A percentile compares a stretch with the other conserved stretches of the same genome.
Evolutionary conservation across 305 asterid genomes (phyloP).

Genomic region (Solanum hybrid): DNA sequence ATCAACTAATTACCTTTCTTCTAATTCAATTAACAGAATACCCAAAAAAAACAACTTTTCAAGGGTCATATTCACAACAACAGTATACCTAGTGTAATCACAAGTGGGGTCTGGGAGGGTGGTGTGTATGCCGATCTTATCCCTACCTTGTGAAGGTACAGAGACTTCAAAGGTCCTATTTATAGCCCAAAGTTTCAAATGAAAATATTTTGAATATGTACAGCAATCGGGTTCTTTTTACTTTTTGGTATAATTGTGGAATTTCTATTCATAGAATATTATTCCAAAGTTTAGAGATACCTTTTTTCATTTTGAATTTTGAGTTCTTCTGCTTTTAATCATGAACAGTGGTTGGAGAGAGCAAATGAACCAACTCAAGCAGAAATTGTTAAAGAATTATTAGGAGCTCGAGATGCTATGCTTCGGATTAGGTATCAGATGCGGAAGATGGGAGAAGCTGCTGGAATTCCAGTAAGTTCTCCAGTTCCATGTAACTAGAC

Average conservation of each 20-base stretch:
- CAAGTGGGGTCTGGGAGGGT: background rate
- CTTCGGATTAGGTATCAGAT: slow-evolving; percentile 71
- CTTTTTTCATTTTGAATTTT: background rate
- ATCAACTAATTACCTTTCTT: background rate
- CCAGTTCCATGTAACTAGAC: slow-evolving; percentile 7
- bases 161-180: background rate
- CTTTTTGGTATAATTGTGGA: background rate
- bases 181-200: background rate
- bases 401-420: slow-evolving; percentile 90
- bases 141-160: background rate
- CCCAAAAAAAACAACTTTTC: background rate
- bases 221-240: background rate
- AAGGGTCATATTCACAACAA: background rate
- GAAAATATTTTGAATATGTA: background rate
- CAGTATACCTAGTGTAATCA: background rate
- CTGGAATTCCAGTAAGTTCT: slow-evolving; percentile 76
- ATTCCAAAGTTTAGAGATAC: background rate
- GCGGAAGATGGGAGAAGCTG: slow-evolving; percentile 92
- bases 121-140: background rate
- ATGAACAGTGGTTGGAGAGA: slow-evolving; percentile 58
- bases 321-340: background rate
- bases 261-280: background rate
- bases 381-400: slow-evolving; percentile 56
- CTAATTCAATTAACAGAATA: background rate
- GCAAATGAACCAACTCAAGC: slow-evolving; percentile 39